phyloP scores from a whole-genome alignment of 2,329 filamentous ascomycete species.

The Phyllosticta citrichinensis region DNA sequence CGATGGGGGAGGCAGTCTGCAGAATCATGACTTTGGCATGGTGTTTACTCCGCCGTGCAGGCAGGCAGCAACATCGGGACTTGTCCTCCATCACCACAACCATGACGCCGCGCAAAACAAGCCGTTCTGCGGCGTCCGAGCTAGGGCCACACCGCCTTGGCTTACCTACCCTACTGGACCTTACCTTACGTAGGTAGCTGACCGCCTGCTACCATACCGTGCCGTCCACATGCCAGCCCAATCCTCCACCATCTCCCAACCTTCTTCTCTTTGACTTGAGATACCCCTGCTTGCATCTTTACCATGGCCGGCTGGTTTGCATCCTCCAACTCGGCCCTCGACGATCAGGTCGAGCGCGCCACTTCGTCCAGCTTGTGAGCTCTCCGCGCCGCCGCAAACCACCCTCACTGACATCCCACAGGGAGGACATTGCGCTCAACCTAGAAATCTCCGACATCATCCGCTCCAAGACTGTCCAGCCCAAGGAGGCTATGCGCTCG shows the following conservation, averaged over 20 bases:
- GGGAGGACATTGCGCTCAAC: slow-evolving; percentile 93
- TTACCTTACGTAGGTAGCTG: not conserved
- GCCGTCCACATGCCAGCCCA: slow-evolving; percentile 2
- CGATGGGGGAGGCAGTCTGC: too few relatives aligned
- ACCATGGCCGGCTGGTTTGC: slow-evolving; percentile 94
- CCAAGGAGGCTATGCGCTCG: slow-evolving; percentile 95
- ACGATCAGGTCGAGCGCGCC: slow-evolving; percentile 93
- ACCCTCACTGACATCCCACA: slow-evolving; percentile 28
- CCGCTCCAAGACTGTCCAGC: slow-evolving; percentile 91
- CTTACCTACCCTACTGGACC: not conserved
- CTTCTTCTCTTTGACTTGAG: not conserved
- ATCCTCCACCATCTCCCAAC: slow-evolving; percentile 5
- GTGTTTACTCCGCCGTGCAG: not conserved
- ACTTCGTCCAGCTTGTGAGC: slow-evolving; percentile 85
- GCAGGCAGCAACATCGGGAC: not conserved
- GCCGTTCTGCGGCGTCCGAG: not conserved
- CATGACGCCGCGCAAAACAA: slow-evolving; percentile 3
- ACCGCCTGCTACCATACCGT: not conserved
- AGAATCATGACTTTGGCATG: not conserved
- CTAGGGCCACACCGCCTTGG: not conserved
- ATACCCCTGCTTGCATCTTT: not conserved
- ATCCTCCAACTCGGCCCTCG: slow-evolving; percentile 78
- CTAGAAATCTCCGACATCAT: slow-evolving; percentile 97
- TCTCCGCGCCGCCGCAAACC: not conserved
- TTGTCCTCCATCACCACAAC: not conserved